Conservation (phyloP, 257 asterid species). For the Verbascum thapsus region DNA sequence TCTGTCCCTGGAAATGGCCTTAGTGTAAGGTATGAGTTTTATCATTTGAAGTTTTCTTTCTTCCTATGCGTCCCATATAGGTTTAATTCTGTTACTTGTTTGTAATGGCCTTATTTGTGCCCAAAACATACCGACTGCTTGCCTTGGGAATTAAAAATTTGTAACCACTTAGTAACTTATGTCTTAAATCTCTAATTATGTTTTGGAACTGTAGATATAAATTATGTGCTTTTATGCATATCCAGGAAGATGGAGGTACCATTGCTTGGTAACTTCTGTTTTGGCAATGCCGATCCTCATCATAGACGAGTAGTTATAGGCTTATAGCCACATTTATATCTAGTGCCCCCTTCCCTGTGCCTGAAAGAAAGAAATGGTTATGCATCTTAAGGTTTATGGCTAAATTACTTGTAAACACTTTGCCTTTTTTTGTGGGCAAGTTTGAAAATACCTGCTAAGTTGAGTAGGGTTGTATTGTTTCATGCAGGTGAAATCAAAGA, state of each 20-base stretch:
- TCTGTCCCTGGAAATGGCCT: conserved; percentile 94
- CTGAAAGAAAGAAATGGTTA: conserved; percentile 5
- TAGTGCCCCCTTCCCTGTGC: conserved; percentile 4
- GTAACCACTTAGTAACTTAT: not conserved
- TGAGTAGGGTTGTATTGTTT: too few relatives aligned
- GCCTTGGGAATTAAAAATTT: not conserved
- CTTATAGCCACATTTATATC: not conserved
- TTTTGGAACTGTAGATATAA: not conserved
- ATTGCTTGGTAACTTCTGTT: conserved; percentile 2
- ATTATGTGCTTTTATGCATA: conserved; percentile 1
- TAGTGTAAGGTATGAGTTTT: conserved; percentile 62
- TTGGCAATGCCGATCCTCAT: not conserved
- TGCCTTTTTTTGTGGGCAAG: too few relatives aligned
- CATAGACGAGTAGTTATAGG: not conserved
- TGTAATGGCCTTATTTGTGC: too few relatives aligned
- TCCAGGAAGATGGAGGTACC: not conserved
- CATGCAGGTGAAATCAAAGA: too few relatives aligned
- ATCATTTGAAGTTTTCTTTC: not conserved
- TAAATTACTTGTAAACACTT: too few relatives aligned
- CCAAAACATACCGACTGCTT: too few relatives aligned
- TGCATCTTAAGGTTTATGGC: not conserved
- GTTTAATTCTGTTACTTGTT: too few relatives aligned
- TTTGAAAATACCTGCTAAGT: too few relatives aligned
- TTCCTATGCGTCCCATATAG: not conserved
- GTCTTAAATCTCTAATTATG: not conserved